Evolutionary conservation across 169 alveolate species (phyloP).

Genomic region (Plasmodium gallinaceum): DNA sequence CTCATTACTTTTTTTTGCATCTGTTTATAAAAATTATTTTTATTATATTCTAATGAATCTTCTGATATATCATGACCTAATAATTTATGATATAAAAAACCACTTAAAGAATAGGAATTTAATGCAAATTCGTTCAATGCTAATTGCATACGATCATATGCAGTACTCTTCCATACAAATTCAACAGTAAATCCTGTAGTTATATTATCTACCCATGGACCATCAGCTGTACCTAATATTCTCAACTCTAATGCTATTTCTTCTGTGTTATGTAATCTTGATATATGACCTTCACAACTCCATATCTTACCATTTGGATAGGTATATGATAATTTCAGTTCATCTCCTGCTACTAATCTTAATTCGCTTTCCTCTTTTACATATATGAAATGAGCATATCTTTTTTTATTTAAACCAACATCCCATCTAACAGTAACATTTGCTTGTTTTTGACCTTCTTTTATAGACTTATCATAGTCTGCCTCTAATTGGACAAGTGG

Average conservation of each 20-base stretch:
- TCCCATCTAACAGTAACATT: constrained; percentile 89
- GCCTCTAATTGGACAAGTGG: constrained; percentile 95
- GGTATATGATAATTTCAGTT: constrained; percentile 85
- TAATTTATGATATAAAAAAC: constrained; percentile 82
- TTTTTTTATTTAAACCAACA: constrained; percentile 85
- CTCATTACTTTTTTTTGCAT: constrained; percentile 13
- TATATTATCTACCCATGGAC: constrained; percentile 81
- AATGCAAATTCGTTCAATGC: constrained; percentile 88
- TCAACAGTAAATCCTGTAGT: constrained; percentile 89
- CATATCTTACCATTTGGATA: constrained; percentile 82
- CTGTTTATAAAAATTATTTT: neutral
- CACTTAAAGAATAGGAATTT: constrained; percentile 76
- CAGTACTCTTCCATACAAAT: constrained; percentile 95
- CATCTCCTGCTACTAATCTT: constrained; percentile 93
- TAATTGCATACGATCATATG: constrained; percentile 94
- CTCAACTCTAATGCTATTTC: constrained; percentile 90
- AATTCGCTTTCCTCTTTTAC: constrained; percentile 92
- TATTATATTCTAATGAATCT: constrained; percentile 36
- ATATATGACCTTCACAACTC: constrained; percentile 88
- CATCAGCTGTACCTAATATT: constrained; percentile 80
- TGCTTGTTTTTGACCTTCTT: constrained; percentile 92
- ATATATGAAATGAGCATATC: constrained; percentile 91
- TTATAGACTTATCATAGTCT: constrained; percentile 93
- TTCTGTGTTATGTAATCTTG: constrained; percentile 84
- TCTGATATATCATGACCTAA: constrained; percentile 81